These are phyloP conservation scores for Flagelloscypha sp. DNA, from an alignment of 768 basidiomycete genomes.

Conservation along the genomic window DNA sequence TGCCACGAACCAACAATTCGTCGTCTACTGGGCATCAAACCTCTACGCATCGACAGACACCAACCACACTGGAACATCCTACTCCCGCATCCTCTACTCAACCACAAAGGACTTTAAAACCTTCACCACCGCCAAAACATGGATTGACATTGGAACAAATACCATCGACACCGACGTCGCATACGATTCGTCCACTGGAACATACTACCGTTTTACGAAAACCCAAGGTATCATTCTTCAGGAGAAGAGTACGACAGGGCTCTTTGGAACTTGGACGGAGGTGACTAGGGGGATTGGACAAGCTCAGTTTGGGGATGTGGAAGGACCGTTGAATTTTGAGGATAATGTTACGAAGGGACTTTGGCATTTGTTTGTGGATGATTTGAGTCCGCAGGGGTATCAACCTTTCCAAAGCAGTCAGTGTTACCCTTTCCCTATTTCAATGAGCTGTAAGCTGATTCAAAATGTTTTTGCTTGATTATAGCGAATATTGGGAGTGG, in stretches of 20 bases:
- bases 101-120: slow-evolving; percentile 14
- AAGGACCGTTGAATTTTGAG: slow-evolving; percentile 12
- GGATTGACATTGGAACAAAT: slow-evolving; percentile 11
- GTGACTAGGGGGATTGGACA: slow-evolving; percentile 11
- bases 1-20: slow-evolving; percentile 7
- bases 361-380: slow-evolving; percentile 14
- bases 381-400: slow-evolving; percentile 9
- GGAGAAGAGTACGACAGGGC: slow-evolving; percentile 8
- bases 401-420: slow-evolving; percentile 11
- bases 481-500: slow-evolving; percentile 13
- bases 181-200: slow-evolving; percentile 11
- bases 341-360: slow-evolving; percentile 8
- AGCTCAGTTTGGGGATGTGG: slow-evolving; percentile 10
- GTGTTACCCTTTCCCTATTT: not conserved
- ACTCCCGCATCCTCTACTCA: slow-evolving; percentile 11
- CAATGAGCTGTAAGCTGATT: too few relatives aligned
- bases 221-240: slow-evolving; percentile 10
- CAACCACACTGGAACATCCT: slow-evolving; percentile 9
- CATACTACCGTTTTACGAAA: slow-evolving; percentile 15
- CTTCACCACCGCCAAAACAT: slow-evolving; percentile 12
- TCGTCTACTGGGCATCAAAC: slow-evolving; percentile 15
- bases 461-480: not conserved
- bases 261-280: slow-evolving; percentile 12
- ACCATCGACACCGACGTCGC: slow-evolving; percentile 14
- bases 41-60: slow-evolving; percentile 11